Evolutionary conservation across 768 basidiomycete genomes (phyloP).

Genomic region (Ramaria sp.): DNA sequence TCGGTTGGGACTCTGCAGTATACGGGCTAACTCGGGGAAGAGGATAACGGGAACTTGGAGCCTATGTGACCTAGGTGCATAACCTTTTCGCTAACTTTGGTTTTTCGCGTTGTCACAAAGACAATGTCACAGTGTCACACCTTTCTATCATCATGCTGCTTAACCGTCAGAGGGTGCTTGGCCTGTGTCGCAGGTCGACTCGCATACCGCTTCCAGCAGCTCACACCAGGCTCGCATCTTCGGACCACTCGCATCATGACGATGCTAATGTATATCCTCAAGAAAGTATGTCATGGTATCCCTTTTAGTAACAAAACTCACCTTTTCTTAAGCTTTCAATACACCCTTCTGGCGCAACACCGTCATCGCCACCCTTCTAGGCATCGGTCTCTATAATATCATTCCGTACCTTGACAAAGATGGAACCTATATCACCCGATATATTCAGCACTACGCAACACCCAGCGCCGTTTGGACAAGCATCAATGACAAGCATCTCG

Average conservation of each 20-base stretch:
- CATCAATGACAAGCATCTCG: slow-evolving; percentile 47
- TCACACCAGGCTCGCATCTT: background rate
- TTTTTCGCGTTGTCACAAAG: background rate
- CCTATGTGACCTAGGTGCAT: no score
- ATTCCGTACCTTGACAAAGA: slow-evolving; percentile 53
- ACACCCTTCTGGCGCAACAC: slow-evolving; percentile 61
- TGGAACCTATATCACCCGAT: slow-evolving; percentile 46
- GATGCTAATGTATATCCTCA: slow-evolving; percentile 6
- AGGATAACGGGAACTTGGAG: background rate
- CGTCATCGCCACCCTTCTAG: slow-evolving; percentile 36
- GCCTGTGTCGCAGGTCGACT: background rate
- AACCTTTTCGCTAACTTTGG: no score
- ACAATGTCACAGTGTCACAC: background rate
- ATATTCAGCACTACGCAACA: slow-evolving; percentile 48
- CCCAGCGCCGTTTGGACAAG: slow-evolving; percentile 44
- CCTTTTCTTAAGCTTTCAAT: slow-evolving; percentile 38
- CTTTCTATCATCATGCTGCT: background rate
- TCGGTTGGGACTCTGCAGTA: no score
- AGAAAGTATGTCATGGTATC: background rate
- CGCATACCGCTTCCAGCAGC: background rate
- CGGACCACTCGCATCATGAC: slow-evolving; percentile 4
- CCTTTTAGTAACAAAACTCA: background rate
- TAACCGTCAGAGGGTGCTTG: slow-evolving; percentile 1
- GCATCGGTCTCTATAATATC: slow-evolving; percentile 52
- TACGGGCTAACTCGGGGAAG: no score